Percentiles rank a stretch among this genome's conserved stretches.
Conservation (phyloP, 1,284 basidiomycete genomes). For the Trichosporon asahii region DNA sequence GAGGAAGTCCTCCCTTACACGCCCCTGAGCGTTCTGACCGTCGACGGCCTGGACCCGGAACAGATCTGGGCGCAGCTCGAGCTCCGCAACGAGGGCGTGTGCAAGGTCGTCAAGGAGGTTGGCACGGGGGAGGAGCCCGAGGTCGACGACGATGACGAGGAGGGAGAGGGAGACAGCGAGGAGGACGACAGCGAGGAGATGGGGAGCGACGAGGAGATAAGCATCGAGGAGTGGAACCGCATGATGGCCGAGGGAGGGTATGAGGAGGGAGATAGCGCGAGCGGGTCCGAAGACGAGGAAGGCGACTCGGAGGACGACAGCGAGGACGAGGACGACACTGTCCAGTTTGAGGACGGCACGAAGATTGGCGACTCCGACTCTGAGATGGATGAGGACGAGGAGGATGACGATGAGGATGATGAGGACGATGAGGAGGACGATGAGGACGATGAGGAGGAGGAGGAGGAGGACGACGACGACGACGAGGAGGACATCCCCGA, state of each 20-base stretch:
- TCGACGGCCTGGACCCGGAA: conserved; percentile 78
- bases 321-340: conserved; percentile 7
- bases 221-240: conserved; percentile 39
- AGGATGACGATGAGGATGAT: conserved; percentile 54
- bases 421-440: conserved; percentile 30
- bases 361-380: conserved; percentile 25
- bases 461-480: conserved; percentile 23
- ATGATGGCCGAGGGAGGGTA: conserved; percentile 37
- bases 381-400: conserved; percentile 58
- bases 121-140: conserved; percentile 33
- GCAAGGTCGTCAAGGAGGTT: conserved; percentile 45
- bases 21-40: conserved; percentile 69
- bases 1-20: conserved; percentile 61
- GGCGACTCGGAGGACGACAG: conserved; percentile 16
- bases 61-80: conserved; percentile 94
- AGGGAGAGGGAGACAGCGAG: conserved; percentile 29
- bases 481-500: conserved; percentile 37
- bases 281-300: conserved; percentile 24
- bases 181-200: conserved; percentile 31
- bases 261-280: conserved; percentile 30
- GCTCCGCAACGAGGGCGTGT: conserved; percentile 60
- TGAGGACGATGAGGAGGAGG: conserved; percentile 26
- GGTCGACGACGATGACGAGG: conserved; percentile 40
- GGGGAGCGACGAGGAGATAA: conserved; percentile 42
- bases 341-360: conserved; percentile 4